These are phyloP conservation scores for Trichoderma koningiopsis DNA, from an alignment of 2,329 filamentous ascomycete genomes.

Conservation along the genomic window DNA sequence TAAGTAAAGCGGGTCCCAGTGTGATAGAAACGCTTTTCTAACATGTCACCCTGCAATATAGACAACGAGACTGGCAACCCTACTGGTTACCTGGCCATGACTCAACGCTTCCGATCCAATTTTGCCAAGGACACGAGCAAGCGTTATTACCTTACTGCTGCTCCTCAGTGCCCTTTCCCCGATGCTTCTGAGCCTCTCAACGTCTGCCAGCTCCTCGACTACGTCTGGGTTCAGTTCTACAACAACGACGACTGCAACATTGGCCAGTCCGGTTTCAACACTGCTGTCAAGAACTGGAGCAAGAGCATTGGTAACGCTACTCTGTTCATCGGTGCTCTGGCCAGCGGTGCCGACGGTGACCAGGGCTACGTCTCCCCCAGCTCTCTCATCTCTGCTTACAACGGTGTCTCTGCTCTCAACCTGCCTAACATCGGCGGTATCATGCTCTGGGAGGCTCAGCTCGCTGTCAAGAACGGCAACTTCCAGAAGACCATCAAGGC, in stretches of 20 bases:
- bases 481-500: conserved; percentile 28
- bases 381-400: conserved; percentile 51
- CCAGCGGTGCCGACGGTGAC: conserved; percentile 51
- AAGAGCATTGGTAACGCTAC: conserved; percentile 60
- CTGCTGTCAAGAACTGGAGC: conserved; percentile 66
- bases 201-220: conserved; percentile 50
- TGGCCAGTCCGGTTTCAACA: conserved; percentile 57
- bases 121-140: conserved; percentile 40
- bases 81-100: conserved; percentile 63
- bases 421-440: conserved; percentile 64
- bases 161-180: conserved; percentile 57
- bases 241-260: conserved; percentile 64
- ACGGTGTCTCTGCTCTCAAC: conserved; percentile 48
- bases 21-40: background rate
- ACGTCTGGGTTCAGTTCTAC: conserved; percentile 62
- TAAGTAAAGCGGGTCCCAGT: background rate
- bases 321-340: conserved; percentile 61
- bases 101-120: conserved; percentile 52
- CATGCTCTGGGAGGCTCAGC: conserved; percentile 68
- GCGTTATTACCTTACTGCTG: conserved; percentile 27
- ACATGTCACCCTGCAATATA: background rate
- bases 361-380: conserved; percentile 53
- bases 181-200: conserved; percentile 50
- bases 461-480: conserved; percentile 57
- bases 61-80: conserved; percentile 61